Conservation (phyloP, 352 stramenopile species). For the Globisporangium sylvaticum region DNA sequence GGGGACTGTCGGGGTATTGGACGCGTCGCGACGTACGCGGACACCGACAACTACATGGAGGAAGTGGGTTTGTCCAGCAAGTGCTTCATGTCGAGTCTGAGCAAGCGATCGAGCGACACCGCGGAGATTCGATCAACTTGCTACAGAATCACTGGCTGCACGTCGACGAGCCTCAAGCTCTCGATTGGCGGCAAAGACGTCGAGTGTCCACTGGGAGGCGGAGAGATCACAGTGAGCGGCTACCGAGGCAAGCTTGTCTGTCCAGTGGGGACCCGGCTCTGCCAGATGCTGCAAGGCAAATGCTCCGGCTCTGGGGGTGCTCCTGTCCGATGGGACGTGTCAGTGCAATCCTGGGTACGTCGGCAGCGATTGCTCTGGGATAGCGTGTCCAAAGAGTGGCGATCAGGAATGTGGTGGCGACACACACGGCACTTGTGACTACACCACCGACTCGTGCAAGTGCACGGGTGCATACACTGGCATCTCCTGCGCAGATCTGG, state of each 20-base stretch:
- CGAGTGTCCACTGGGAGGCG: constrained; percentile 54
- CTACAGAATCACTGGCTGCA: constrained; percentile 58
- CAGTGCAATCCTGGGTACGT: constrained; percentile 52
- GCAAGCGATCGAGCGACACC: constrained; percentile 31
- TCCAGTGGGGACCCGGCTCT: constrained; percentile 43
- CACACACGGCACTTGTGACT: constrained; percentile 42
- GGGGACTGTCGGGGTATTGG: constrained; percentile 68
- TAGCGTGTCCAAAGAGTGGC: constrained; percentile 37
- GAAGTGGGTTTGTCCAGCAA: constrained; percentile 44
- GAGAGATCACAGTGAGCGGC: constrained; percentile 43
- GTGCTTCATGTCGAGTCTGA: constrained; percentile 73
- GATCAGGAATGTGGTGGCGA: constrained; percentile 38
- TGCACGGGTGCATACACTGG: constrained; percentile 55
- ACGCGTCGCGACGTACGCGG: constrained; percentile 27
- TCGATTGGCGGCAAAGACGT: constrained; percentile 50
- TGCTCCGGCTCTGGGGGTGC: constrained; percentile 62
- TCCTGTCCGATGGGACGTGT: constrained; percentile 44
- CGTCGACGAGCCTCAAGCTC: constrained; percentile 31
- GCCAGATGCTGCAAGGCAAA: constrained; percentile 62
- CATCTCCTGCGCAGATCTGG: constrained; percentile 47
- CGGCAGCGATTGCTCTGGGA: constrained; percentile 48
- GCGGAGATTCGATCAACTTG: constrained; percentile 36
- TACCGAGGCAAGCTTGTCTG: constrained; percentile 51
- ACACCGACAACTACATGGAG: constrained; percentile 53
- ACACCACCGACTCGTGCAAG: constrained; percentile 35